Evolutionary conservation across 352 stramenopile genomes (phyloP), one percentile per base, ranked within the genome.

Genomic region (Phytophthora crassamura): DNA sequence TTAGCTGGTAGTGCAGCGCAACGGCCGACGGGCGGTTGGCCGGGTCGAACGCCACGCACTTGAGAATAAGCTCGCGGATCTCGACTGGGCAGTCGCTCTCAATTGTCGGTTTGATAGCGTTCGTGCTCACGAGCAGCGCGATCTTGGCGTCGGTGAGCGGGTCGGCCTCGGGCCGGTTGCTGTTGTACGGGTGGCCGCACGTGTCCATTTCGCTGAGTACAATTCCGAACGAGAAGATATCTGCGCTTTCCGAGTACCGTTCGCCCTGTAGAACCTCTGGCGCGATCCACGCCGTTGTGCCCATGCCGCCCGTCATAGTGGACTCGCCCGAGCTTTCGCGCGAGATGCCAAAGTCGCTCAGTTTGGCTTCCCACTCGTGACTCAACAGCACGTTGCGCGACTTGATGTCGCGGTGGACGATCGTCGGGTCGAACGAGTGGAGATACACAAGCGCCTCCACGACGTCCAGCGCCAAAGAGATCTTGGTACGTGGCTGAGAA

Each of bases 171-270:
- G 36, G 53, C 40, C 47, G 51, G 33, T 68, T 57, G 68, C 59
- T 71, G 50, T 74, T 69, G 64, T 74, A 77, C 45, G 69, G 69
- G 41, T 74, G 64, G 12, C 64, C 69, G 18, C 69, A 77, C 5
- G 78, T 84, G 51, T 87, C 78, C 38, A 86, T 39, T 46, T 86
- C 78, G 15, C 69, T 71, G 8, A 86, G 42, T n/a, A 82, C 15
- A 11, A 90, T 80, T 14, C 83, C 84, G 60, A 89, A 89, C 25
- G 77, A 85, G 68, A 89, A 93, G 15, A 93, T 80, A 52, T 93
- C 84, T 10, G 81, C 75, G 28, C 77, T 84, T 40, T 86, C 72
- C 30, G 70, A 85, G 65, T 84, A 93, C 16, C 66, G 51, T 4
- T 88, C 64, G 28, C 78, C 78, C 22, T 81, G 52, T 12, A 93